phyloP scores from a whole-genome alignment of 1,284 basidiomycete species.

The Omphalotus olearius region DNA sequence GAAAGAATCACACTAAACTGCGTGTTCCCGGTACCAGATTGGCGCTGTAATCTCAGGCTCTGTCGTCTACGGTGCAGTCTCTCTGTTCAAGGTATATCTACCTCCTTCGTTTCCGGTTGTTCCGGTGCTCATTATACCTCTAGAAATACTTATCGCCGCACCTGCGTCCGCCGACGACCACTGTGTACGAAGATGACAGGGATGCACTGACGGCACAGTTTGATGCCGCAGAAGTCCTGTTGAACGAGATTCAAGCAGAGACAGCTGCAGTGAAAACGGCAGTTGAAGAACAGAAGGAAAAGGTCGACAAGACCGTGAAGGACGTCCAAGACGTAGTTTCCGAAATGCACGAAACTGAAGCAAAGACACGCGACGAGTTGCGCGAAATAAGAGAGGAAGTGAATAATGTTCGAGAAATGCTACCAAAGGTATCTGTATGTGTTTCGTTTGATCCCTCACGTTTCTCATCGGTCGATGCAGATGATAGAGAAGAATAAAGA shows the following conservation, averaged over 20 bases:
- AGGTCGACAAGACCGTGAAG: conserved; percentile 73
- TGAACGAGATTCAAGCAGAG: conserved; percentile 81
- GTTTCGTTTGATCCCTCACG: neutral
- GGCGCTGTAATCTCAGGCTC: conserved; percentile 91
- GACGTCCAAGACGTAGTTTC: conserved; percentile 80
- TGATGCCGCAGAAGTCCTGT: conserved; percentile 82
- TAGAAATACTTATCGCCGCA: conserved; percentile 94
- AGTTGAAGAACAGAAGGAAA: conserved; percentile 80
- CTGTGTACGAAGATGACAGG: conserved; percentile 88
- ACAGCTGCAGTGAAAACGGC: conserved; percentile 70
- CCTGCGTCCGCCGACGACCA: conserved; percentile 83
- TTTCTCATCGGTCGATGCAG: conserved; percentile 34
- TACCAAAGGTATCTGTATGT: conserved; percentile 68
- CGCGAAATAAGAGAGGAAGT: conserved; percentile 90
- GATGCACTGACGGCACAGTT: conserved; percentile 87
- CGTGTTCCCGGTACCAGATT: conserved; percentile 53
- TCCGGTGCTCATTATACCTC: neutral
- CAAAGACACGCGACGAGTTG: conserved; percentile 84
- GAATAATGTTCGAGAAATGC: conserved; percentile 84
- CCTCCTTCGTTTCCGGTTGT: neutral
- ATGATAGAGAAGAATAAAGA: conserved; percentile 95
- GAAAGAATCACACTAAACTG: neutral
- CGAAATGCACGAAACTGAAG: conserved; percentile 76
- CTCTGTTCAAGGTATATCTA: conserved; percentile 75
- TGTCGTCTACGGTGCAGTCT: conserved; percentile 83